Conservation (phyloP, 352 stramenopile genomes). For the Globisporangium parvum region DNA sequence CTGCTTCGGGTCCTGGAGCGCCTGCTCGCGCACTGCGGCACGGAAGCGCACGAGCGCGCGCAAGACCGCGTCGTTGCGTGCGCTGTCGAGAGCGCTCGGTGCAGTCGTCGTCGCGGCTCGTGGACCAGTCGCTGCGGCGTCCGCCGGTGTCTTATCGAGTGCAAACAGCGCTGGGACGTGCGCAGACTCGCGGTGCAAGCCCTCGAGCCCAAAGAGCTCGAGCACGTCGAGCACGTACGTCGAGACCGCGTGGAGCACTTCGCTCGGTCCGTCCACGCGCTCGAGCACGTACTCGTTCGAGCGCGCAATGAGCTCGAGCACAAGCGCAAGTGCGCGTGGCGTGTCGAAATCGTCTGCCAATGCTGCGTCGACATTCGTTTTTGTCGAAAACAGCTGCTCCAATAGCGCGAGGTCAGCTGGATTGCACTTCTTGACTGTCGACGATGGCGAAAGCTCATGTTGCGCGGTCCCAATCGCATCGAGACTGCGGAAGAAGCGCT, state of each 20-base stretch:
- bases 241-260: constrained; percentile 36
- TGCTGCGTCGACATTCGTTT: too few species aligned
- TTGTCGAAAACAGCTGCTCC: too few species aligned
- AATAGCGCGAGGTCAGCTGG: too few species aligned
- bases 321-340: constrained; percentile 48
- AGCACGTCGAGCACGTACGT: constrained; percentile 35
- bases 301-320: constrained; percentile 68
- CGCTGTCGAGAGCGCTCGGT: too few species aligned
- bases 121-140: too few species aligned
- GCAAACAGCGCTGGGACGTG: constrained; percentile 22
- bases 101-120: too few species aligned
- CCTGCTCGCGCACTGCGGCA: too few species aligned
- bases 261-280: constrained; percentile 31
- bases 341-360: constrained; percentile 89
- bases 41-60: too few species aligned
- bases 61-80: too few species aligned
- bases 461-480: constrained; percentile 9
- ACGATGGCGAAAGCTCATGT: too few species aligned
- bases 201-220: constrained; percentile 62
- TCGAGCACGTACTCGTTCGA: constrained; percentile 55
- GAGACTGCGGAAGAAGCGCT: constrained; percentile 59
- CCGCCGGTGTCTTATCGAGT: neutral
- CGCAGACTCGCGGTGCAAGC: constrained; percentile 46
- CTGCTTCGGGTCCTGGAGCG: too few species aligned
- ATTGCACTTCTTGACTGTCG: too few species aligned